These are phyloP conservation scores for Rhododendron molle DNA, from an alignment of 148 eudicot genomes.

Conservation along the genomic window DNA sequence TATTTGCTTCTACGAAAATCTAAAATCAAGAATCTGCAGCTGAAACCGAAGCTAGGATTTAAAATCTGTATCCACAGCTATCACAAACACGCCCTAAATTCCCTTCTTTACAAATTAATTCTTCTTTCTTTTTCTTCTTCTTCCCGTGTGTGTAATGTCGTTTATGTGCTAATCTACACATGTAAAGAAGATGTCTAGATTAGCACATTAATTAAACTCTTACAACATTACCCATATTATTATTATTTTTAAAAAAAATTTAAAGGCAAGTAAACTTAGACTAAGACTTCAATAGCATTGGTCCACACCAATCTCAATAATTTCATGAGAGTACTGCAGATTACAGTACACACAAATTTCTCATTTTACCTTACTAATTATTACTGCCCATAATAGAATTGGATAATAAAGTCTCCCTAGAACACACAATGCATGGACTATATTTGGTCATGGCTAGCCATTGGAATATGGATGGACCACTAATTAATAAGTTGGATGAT, in stretches of 20 bases:
- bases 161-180: neutral
- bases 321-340: neutral
- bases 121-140: no score
- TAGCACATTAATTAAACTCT: neutral
- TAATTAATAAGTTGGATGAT: neutral
- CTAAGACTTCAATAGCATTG: neutral
- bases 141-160: no score
- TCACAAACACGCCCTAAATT: no score
- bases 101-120: no score
- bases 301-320: neutral
- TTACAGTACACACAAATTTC: neutral
- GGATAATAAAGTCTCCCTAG: neutral
- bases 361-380: no score
- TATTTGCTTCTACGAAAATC: no score
- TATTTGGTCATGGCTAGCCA: neutral
- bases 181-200: neutral
- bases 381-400: neutral
- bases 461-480: neutral
- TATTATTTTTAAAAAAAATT: neutral
- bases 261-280: neutral
- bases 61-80: no score
- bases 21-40: no score
- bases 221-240: neutral
- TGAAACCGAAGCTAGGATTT: no score
- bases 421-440: neutral